Percentiles rank a stretch among this genome's conserved stretches.
Evolutionary conservation across 2,329 filamentous ascomycete genomes (phyloP).

Genomic region (Claviceps capensis): DNA sequence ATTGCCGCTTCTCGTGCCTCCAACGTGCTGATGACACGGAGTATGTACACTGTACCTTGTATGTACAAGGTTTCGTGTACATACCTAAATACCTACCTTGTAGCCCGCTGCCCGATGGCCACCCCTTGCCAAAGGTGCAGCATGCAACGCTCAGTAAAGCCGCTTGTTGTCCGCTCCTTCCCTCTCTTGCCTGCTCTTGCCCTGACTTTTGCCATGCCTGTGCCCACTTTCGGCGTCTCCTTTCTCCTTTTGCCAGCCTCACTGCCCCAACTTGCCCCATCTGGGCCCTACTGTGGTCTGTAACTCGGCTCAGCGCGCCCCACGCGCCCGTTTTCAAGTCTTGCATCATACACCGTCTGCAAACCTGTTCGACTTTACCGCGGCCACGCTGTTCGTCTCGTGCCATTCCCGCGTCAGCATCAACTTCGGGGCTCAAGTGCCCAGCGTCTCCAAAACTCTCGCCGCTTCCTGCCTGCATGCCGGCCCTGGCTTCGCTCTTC

Average conservation of each 20-base stretch:
- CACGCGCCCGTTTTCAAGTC: slow-evolving; percentile 6
- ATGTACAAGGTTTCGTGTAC: too few relatives aligned
- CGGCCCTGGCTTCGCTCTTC: slow-evolving; percentile 5
- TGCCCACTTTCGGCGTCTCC: slow-evolving; percentile 6
- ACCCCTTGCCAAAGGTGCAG: too few relatives aligned
- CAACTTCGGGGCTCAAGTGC: slow-evolving; percentile 1
- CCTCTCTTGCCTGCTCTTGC: neutral
- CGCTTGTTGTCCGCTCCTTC: too few relatives aligned
- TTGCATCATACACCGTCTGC: neutral
- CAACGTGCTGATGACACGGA: too few relatives aligned
- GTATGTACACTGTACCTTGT: too few relatives aligned
- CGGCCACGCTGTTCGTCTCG: neutral
- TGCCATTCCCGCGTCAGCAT: neutral
- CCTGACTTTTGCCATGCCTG: too few relatives aligned
- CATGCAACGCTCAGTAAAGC: too few relatives aligned
- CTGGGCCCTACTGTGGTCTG: too few relatives aligned
- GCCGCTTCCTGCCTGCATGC: slow-evolving; percentile 6
- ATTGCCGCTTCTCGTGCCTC: too few relatives aligned
- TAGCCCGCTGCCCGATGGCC: too few relatives aligned
- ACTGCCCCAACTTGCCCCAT: too few relatives aligned
- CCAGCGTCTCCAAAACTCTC: slow-evolving; percentile 1
- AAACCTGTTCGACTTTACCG: neutral
- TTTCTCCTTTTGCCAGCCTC: slow-evolving; percentile 5
- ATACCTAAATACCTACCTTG: too few relatives aligned
- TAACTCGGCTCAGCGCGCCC: slow-evolving; percentile 5